Base-by-base conservation (phyloP, 495 filamentous ascomycete genomes). In the Tuber brumale region DNA sequence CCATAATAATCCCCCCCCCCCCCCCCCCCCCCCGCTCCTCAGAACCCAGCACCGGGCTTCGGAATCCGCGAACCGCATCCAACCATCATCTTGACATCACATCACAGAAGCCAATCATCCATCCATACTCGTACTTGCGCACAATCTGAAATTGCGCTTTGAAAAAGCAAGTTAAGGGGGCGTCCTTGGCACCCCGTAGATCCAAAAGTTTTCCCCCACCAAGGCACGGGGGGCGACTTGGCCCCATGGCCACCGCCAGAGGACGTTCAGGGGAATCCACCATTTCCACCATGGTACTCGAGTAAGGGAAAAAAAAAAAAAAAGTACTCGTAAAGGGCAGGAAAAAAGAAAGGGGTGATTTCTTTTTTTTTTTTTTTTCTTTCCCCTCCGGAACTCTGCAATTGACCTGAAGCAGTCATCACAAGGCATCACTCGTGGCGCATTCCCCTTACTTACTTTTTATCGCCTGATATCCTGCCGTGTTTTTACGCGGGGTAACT, bases 101-200 rank as follows among this genome's bases (percentile, higher is more conserved):
- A 31, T 39, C 37, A 39, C 37, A 39, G 37, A 39, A 39, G 5
- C 2, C 37, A 2, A 39, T 39, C 37, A 39, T 61, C 51, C 27
- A 31, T 14, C 51, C n/a, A 31, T n/a, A n/a, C n/a, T n/a, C n/a
- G n/a, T n/a, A n/a, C 57, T 66, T 35, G 57, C 4, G 3, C 14
- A 6, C 3, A 16, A 61, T 35, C 12, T 4, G 57, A 66, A 66
- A 66, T 66, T 66, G 27, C 57, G 27, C 12, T 66, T 12, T 4
- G 23, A 27, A 66, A 31, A 61, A 31, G 57, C 57, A 66, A 66
- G 57, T 66, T 66, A 66, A 35, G 57, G 57, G 57, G 57, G 51
- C n/a, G 57, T 19, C 31, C 57, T 66, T 35, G 57, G 57, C 57
- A 8, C 27, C 27, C 12, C 6, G 27, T 66, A 27, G 57, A 66